These are phyloP conservation scores for Jackrogersella minutella DNA, from an alignment of 495 filamentous ascomycete species.

Conservation along the genomic window DNA sequence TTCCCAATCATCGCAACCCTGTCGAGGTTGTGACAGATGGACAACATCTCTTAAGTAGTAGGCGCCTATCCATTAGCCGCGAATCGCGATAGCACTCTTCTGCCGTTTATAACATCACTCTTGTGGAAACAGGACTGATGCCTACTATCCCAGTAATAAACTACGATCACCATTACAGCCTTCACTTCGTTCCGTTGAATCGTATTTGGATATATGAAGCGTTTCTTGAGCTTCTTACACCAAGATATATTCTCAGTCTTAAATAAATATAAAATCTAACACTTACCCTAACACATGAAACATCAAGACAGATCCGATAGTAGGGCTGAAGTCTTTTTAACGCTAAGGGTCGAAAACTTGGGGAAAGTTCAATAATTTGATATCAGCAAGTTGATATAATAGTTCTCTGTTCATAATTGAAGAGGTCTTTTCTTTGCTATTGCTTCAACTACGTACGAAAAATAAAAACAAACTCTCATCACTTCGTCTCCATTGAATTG, in stretches of 20 bases:
- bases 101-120: no score
- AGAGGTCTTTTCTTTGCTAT: constrained; percentile 6
- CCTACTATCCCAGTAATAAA: no score
- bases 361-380: background rate
- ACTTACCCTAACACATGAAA: constrained; percentile 1
- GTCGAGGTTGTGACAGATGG: constrained; percentile 3
- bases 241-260: no score
- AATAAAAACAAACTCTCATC: constrained; percentile 24
- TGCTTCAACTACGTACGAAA: constrained; percentile 26
- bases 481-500: constrained; percentile 6
- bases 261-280: background rate
- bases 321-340: constrained; percentile 35
- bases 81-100: background rate
- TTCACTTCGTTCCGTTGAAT: no score
- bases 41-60: background rate
- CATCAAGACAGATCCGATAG: constrained; percentile 22
- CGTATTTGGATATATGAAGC: no score
- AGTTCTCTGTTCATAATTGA: background rate
- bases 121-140: no score
- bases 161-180: no score
- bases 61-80: constrained; percentile 10
- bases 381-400: background rate
- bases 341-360: constrained; percentile 14
- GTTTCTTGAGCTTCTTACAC: no score
- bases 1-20: background rate